These are phyloP conservation scores for Tolypocladium guangdongense DNA, from an alignment of 2,329 filamentous ascomycete species.

Conservation along the genomic window DNA sequence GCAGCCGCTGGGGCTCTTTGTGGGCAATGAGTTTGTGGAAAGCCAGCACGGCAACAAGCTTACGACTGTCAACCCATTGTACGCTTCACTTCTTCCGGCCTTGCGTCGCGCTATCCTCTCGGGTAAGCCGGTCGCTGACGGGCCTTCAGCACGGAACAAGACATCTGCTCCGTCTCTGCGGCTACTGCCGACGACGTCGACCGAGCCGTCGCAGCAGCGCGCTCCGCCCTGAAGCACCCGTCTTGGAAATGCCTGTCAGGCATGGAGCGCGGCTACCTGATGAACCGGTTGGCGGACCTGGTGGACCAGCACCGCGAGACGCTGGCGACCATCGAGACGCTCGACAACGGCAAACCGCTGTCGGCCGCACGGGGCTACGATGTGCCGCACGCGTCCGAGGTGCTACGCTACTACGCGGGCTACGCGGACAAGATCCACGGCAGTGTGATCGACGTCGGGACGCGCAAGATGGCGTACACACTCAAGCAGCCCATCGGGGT, in stretches of 20 bases:
- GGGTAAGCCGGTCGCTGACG: not conserved
- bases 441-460: slow-evolving; percentile 59
- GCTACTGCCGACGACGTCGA: slow-evolving; percentile 20
- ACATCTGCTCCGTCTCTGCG: slow-evolving; percentile 21
- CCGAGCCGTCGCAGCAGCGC: slow-evolving; percentile 33
- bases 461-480: slow-evolving; percentile 65
- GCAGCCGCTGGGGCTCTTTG: slow-evolving; percentile 61
- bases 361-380: slow-evolving; percentile 54
- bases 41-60: slow-evolving; percentile 44
- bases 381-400: slow-evolving; percentile 31
- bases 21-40: slow-evolving; percentile 66
- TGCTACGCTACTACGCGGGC: slow-evolving; percentile 64
- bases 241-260: slow-evolving; percentile 58
- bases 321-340: slow-evolving; percentile 53
- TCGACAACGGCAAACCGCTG: slow-evolving; percentile 69
- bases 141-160: slow-evolving; percentile 13
- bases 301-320: slow-evolving; percentile 49
- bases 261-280: slow-evolving; percentile 55
- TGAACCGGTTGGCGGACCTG: slow-evolving; percentile 61
- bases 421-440: slow-evolving; percentile 72
- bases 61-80: slow-evolving; percentile 45
- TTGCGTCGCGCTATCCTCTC: not conserved
- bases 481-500: slow-evolving; percentile 66
- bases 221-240: slow-evolving; percentile 55
- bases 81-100: slow-evolving; percentile 1